Evolutionary conservation across 352 stramenopile species (phyloP).

Genomic region (Phytophthora colocasiae): DNA sequence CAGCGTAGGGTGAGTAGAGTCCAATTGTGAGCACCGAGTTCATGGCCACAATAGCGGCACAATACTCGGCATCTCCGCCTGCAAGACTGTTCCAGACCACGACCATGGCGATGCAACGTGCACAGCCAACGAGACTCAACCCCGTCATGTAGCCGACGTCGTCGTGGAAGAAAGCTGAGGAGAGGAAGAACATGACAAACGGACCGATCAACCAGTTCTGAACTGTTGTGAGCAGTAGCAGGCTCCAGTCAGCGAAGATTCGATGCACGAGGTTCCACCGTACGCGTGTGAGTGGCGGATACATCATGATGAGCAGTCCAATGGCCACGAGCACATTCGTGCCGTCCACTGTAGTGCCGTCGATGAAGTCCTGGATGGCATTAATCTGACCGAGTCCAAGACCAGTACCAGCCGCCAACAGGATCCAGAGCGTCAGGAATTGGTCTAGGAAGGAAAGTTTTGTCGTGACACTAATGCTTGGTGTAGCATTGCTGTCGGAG

Average conservation of each 20-base stretch:
- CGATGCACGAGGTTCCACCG: constrained; percentile 62
- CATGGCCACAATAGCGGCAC: constrained; percentile 68
- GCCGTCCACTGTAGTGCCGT: constrained; percentile 50
- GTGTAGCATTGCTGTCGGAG: not conserved
- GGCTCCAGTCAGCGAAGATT: constrained; percentile 48
- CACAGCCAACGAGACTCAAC: constrained; percentile 65
- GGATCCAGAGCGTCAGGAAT: constrained; percentile 62
- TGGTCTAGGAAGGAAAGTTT: constrained; percentile 49
- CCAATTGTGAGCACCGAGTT: constrained; percentile 72
- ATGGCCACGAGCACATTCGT: constrained; percentile 63
- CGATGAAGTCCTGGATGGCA: constrained; percentile 48
- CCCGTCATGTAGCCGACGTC: constrained; percentile 64
- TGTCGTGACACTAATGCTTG: not conserved
- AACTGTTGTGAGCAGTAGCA: constrained; percentile 61
- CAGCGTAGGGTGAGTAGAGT: constrained; percentile 66
- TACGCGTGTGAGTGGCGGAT: constrained; percentile 56
- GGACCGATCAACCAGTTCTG: constrained; percentile 68
- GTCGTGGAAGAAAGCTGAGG: constrained; percentile 51
- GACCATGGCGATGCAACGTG: constrained; percentile 80
- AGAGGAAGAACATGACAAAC: constrained; percentile 63
- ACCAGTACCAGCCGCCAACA: constrained; percentile 41
- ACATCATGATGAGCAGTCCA: constrained; percentile 68
- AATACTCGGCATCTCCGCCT: constrained; percentile 67
- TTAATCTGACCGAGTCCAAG: constrained; percentile 46
- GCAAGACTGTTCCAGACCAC: constrained; percentile 76